Base-by-base conservation (phyloP, 2,329 filamentous ascomycete genomes). In the Nemania sp. region DNA sequence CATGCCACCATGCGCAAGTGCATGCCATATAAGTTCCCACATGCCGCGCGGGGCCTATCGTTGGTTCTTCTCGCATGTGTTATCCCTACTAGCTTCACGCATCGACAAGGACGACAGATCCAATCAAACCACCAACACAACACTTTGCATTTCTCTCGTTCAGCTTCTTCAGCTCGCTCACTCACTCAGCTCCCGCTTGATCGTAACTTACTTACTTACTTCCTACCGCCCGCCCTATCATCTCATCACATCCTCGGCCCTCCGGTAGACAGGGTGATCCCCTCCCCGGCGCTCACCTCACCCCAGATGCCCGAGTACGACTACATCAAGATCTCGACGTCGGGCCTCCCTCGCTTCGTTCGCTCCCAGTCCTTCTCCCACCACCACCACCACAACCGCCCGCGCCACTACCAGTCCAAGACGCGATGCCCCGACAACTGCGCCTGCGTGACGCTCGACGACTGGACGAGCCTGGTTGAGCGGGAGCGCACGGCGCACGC, bases 361-460 rank as follows among this genome's bases (percentile, higher is more conserved):
- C 68, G 68, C 40, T 67, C 68, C 1, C 60, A 66, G 21, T 70
- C 69, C 17, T 71, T 68, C 59, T 65, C 63, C 1, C 58, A 69
- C 42, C 63, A 68, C 39, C 66, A 65, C 46, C 57, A 7, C 20
- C 46, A 9, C 25, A 66, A 59, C 34, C 62, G 60, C 45, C 40
- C 40, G 43, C 65, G 60, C 5, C 37, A 39, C 35, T 39, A 4
- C 35, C 35, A 11, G 11, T 4, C 35, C 5, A 4, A 2, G 11
- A 11, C 52, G 11, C 60, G 61, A 63, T 72, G 69, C 43, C 64
- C 62, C 43, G 68, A 72, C 7, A 60, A 65, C 66, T 72, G 70
- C 52, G 67, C 68, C n/a, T 64, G 68, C 29, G 59, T 72, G 39
- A 48, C 68, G 2, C 32, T 64, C 17, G 66, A 69, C n/a, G 57